These are phyloP conservation scores for Exobasidium rhododendri DNA, from an alignment of 1,284 basidiomycete genomes.

Conservation along the genomic window DNA sequence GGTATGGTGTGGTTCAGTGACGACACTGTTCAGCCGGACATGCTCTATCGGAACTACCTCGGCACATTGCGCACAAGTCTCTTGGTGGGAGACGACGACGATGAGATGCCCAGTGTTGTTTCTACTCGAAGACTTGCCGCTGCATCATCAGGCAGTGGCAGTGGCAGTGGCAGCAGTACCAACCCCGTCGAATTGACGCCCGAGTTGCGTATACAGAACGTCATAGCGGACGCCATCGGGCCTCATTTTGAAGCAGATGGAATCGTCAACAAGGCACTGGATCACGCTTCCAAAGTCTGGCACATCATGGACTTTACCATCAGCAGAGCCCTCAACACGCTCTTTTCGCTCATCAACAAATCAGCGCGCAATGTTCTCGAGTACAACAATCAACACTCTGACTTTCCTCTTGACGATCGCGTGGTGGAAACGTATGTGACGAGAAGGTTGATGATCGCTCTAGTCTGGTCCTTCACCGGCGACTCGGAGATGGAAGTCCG, in stretches of 20 bases:
- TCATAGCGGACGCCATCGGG: slow-evolving; percentile 62
- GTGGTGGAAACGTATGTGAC: slow-evolving; percentile 84
- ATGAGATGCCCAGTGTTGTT: slow-evolving; percentile 58
- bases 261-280: slow-evolving; percentile 74
- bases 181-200: slow-evolving; percentile 59
- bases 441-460: slow-evolving; percentile 83
- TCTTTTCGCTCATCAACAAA: slow-evolving; percentile 97
- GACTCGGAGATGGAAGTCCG: slow-evolving; percentile 87
- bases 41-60: slow-evolving; percentile 90
- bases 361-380: slow-evolving; percentile 88
- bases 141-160: slow-evolving; percentile 26
- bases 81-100: slow-evolving; percentile 89
- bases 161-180: not conserved
- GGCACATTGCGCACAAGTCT: slow-evolving; percentile 71
- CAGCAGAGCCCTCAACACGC: slow-evolving; percentile 85
- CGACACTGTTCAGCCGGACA: slow-evolving; percentile 81
- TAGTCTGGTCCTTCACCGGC: slow-evolving; percentile 98
- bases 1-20: slow-evolving; percentile 99
- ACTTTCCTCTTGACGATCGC: slow-evolving; percentile 83
- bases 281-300: slow-evolving; percentile 75
- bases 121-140: slow-evolving; percentile 63
- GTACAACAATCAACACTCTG: slow-evolving; percentile 89
- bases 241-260: slow-evolving; percentile 59
- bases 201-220: slow-evolving; percentile 68
- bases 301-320: slow-evolving; percentile 99